These are phyloP conservation scores for Ilyonectria sp. DNA, from an alignment of 2,329 filamentous ascomycete species.

Conservation along the genomic window DNA sequence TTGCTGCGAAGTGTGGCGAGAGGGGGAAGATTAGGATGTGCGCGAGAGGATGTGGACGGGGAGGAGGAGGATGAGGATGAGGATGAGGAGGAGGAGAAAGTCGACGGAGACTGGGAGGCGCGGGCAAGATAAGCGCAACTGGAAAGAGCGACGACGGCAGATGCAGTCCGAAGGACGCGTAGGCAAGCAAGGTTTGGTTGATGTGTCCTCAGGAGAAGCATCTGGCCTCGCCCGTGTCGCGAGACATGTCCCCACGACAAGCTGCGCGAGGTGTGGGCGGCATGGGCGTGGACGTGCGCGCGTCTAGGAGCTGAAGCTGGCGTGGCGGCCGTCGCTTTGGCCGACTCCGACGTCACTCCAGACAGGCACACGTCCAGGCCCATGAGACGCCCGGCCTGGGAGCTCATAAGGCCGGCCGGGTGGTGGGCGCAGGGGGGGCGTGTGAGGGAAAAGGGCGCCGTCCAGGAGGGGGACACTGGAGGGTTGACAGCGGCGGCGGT, in stretches of 20 bases:
- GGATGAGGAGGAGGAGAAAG: slow-evolving; percentile 16
- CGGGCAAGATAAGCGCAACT: slow-evolving; percentile 45
- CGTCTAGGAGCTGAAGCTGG: slow-evolving; percentile 19
- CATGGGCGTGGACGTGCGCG: slow-evolving; percentile 27
- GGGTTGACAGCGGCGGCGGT: background rate
- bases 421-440: slow-evolving; percentile 3
- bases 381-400: slow-evolving; percentile 51
- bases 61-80: slow-evolving; percentile 31
- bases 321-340: slow-evolving; percentile 36
- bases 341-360: slow-evolving; percentile 48
- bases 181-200: slow-evolving; percentile 41
- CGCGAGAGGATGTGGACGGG: slow-evolving; percentile 17
- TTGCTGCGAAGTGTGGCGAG: slow-evolving; percentile 42
- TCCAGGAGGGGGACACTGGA: background rate
- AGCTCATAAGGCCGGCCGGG: slow-evolving; percentile 49
- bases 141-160: slow-evolving; percentile 45
- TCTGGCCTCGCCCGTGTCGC: slow-evolving; percentile 43
- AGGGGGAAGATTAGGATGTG: slow-evolving; percentile 41
- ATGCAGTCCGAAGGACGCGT: slow-evolving; percentile 42
- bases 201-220: slow-evolving; percentile 43
- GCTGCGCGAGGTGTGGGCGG: slow-evolving; percentile 32
- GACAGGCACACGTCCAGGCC: slow-evolving; percentile 47
- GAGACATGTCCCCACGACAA: slow-evolving; percentile 44
- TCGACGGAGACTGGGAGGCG: slow-evolving; percentile 36
- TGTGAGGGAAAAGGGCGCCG: slow-evolving; percentile 19